Evolutionary conservation across 2,329 filamentous ascomycete genomes (phyloP).

Genomic region (Aureobasidium uvarum): DNA sequence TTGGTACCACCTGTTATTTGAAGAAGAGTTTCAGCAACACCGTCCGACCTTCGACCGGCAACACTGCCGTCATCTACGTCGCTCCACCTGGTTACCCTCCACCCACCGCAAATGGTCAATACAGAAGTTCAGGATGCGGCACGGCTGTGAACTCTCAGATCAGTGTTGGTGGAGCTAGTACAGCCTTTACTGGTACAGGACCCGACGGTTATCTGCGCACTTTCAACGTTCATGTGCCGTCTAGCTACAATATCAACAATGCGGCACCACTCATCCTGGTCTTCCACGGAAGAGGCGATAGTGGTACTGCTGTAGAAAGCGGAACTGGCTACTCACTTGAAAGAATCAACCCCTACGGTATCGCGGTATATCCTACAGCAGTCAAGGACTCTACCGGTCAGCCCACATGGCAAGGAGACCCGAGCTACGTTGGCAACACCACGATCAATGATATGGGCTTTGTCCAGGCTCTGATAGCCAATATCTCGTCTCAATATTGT

Average conservation of each 20-base stretch:
- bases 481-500: constrained; percentile 43
- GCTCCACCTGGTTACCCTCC: constrained; percentile 24
- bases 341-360: constrained; percentile 46
- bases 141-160: constrained; percentile 30
- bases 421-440: constrained; percentile 41
- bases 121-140: constrained; percentile 34
- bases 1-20: constrained; percentile 16
- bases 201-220: constrained; percentile 36
- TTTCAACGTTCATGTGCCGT: constrained; percentile 43
- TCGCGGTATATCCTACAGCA: constrained; percentile 49
- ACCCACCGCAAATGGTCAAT: constrained; percentile 26
- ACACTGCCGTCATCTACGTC: constrained; percentile 2
- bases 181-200: constrained; percentile 29
- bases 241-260: constrained; percentile 41
- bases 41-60: constrained; percentile 2
- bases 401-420: constrained; percentile 44
- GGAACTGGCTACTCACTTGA: constrained; percentile 49
- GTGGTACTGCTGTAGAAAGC: constrained; percentile 41
- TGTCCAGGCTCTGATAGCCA: constrained; percentile 43
- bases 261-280: constrained; percentile 49
- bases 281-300: constrained; percentile 48
- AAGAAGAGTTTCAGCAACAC: constrained; percentile 8
- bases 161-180: constrained; percentile 30
- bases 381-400: constrained; percentile 31
- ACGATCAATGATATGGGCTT: constrained; percentile 45